Percentiles rank a stretch among this genome's conserved stretches.
Evolutionary conservation across 2,329 filamentous ascomycete species (phyloP).

Genomic region (Tolypocladium nubicola): DNA sequence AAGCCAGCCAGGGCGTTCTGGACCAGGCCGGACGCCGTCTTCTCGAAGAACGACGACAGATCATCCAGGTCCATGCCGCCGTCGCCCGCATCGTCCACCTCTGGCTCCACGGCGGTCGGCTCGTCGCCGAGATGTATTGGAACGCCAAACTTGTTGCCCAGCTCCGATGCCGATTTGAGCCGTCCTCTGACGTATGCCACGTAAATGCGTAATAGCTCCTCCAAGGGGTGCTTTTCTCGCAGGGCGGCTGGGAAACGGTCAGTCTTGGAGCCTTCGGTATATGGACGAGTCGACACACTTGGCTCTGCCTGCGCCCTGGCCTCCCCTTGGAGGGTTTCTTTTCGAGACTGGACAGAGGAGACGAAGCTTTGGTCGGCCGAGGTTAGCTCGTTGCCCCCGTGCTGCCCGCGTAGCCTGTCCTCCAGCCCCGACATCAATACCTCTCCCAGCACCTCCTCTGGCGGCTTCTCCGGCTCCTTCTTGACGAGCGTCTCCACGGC

Average conservation of each 20-base stretch:
- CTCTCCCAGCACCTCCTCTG: slow-evolving; percentile 43
- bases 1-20: slow-evolving; percentile 28
- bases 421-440: slow-evolving; percentile 48
- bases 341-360: slow-evolving; percentile 20
- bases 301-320: slow-evolving; percentile 10
- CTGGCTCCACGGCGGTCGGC: slow-evolving; percentile 4
- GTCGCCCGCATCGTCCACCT: slow-evolving; percentile 13
- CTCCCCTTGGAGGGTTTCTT: slow-evolving; percentile 20
- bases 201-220: slow-evolving; percentile 25
- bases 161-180: slow-evolving; percentile 20
- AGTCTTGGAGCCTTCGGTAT: not conserved
- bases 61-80: slow-evolving; percentile 27
- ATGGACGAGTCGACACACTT: not conserved
- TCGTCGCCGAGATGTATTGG: slow-evolving; percentile 19
- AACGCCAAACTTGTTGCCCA: slow-evolving; percentile 24
- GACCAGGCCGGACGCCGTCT: slow-evolving; percentile 28
- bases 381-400: slow-evolving; percentile 19
- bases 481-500: slow-evolving; percentile 44
- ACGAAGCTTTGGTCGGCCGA: slow-evolving; percentile 24
- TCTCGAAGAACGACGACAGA: slow-evolving; percentile 31
- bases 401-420: slow-evolving; percentile 26
- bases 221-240: slow-evolving; percentile 27
- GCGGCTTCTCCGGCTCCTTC: slow-evolving; percentile 35
- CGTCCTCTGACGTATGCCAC: slow-evolving; percentile 21
- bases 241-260: slow-evolving; percentile 14